These are phyloP conservation scores for Zygnema cylindricum DNA, from an alignment of 139 green algal species.

Conservation along the genomic window DNA sequence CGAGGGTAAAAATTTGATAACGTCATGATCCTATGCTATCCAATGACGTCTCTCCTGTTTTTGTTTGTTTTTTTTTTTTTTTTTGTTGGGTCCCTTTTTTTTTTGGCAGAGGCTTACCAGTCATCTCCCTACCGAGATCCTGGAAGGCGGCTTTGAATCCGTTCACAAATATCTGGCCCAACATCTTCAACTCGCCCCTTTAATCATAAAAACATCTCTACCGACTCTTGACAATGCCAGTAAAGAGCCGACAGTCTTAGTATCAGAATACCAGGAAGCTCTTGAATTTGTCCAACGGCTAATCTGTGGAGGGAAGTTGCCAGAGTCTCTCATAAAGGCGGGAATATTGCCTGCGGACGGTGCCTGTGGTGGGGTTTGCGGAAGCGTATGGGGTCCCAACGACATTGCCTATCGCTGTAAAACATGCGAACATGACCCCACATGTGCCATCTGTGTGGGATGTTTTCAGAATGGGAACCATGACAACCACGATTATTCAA, in stretches of 20 bases:
- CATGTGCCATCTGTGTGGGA: conserved; percentile 57
- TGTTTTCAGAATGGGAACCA: conserved; percentile 63
- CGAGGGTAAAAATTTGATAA: no score
- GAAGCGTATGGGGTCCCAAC: conserved; percentile 48
- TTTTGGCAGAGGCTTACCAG: not conserved
- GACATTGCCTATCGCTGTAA: conserved; percentile 62
- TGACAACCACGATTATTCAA: conserved; percentile 60
- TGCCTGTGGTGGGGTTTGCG: conserved; percentile 44
- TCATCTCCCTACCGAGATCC: not conserved
- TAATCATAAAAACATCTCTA: not conserved
- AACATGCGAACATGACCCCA: conserved; percentile 57
- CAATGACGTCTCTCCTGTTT: no score
- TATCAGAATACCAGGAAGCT: not conserved
- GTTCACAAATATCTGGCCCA: not conserved
- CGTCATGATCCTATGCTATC: no score
- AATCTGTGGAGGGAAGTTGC: not conserved
- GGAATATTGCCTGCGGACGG: not conserved
- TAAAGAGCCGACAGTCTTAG: not conserved
- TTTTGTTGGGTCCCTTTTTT: no score
- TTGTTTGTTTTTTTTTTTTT: no score
- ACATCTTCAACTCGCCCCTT: not conserved
- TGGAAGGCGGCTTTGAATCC: not conserved
- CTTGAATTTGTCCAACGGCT: not conserved
- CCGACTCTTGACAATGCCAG: not conserved
- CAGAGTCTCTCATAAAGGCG: not conserved